These are phyloP conservation scores for Alternaria triticimaculans DNA, from an alignment of 2,329 filamentous ascomycete genomes.

Conservation along the genomic window DNA sequence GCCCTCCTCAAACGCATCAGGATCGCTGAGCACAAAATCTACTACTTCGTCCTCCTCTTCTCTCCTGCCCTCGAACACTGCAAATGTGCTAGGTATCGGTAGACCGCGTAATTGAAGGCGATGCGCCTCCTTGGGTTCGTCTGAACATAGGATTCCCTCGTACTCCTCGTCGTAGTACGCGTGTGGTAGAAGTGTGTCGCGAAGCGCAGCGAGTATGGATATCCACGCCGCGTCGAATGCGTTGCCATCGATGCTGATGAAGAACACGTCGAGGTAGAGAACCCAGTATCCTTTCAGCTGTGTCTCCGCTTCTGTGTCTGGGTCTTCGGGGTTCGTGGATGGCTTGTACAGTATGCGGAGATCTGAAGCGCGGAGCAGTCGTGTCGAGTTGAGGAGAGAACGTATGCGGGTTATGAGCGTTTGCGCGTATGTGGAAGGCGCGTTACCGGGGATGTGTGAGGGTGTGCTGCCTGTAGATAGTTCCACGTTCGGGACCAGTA, in stretches of 20 bases:
- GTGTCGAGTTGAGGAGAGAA: slow-evolving; percentile 74
- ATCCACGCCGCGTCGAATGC: slow-evolving; percentile 92
- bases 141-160: slow-evolving; percentile 79
- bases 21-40: slow-evolving; percentile 82
- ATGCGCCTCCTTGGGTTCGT: slow-evolving; percentile 60
- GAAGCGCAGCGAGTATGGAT: slow-evolving; percentile 79
- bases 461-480: slow-evolving; percentile 89
- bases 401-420: slow-evolving; percentile 82
- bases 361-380: slow-evolving; percentile 70
- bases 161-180: slow-evolving; percentile 85
- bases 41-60: slow-evolving; percentile 53
- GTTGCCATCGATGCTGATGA: slow-evolving; percentile 91
- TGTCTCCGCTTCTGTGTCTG: slow-evolving; percentile 55
- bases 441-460: slow-evolving; percentile 80
- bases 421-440: slow-evolving; percentile 81
- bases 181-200: slow-evolving; percentile 75
- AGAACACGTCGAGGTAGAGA: slow-evolving; percentile 93
- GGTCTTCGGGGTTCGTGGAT: slow-evolving; percentile 51
- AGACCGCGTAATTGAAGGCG: slow-evolving; percentile 68
- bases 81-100: slow-evolving; percentile 79
- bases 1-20: slow-evolving; percentile 87
- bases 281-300: slow-evolving; percentile 89
- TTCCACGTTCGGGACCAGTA: slow-evolving; percentile 93
- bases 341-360: slow-evolving; percentile 75
- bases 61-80: slow-evolving; percentile 66